phyloP scores from a whole-genome alignment of 768 basidiomycete species.

The Termitomyces sp. region DNA sequence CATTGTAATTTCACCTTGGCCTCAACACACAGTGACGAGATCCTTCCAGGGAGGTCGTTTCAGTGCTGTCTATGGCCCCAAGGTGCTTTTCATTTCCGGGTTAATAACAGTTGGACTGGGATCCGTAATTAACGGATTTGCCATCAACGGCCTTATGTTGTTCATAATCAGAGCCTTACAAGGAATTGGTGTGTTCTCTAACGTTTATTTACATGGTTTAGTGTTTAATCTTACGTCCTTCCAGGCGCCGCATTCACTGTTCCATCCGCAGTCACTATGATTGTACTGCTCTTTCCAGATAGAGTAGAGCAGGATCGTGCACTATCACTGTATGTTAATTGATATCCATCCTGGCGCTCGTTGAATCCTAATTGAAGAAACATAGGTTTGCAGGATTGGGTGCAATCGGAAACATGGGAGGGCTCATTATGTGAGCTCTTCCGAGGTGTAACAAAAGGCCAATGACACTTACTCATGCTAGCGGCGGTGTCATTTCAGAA shows the following conservation, averaged over 20 bases:
- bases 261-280: conserved; percentile 42
- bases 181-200: conserved; percentile 33
- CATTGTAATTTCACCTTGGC: too few species aligned
- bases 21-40: neutral
- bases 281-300: conserved; percentile 45
- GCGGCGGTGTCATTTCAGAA: conserved; percentile 38
- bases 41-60: conserved; percentile 24
- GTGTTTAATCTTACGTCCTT: neutral
- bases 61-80: conserved; percentile 30
- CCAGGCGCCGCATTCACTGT: conserved; percentile 32
- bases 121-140: conserved; percentile 40
- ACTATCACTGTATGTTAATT: conserved; percentile 23
- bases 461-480: conserved; percentile 12
- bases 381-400: conserved; percentile 44
- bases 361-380: too few species aligned
- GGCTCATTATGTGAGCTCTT: conserved; percentile 10
- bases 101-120: conserved; percentile 35
- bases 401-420: conserved; percentile 32
- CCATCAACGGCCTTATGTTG: conserved; percentile 37
- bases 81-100: conserved; percentile 38
- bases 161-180: conserved; percentile 45
- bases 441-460: neutral
- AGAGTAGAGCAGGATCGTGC: conserved; percentile 41
- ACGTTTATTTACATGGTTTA: neutral
- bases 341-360: too few species aligned